Conservation (phyloP, 169 alveolate species). For the Theileria equi region DNA sequence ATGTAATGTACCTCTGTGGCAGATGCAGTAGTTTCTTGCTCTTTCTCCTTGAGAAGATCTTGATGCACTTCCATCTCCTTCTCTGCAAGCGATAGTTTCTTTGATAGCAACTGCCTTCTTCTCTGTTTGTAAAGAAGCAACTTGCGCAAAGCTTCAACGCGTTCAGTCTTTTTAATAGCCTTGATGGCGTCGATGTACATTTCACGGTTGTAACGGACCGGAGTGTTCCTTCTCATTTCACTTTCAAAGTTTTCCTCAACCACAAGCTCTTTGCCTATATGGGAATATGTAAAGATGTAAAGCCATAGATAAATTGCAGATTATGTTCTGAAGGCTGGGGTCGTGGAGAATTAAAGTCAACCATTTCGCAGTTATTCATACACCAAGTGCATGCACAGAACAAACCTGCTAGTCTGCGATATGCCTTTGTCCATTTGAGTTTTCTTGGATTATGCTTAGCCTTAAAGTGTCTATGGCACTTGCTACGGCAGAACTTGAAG, state of each 20-base stretch:
- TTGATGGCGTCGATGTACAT: slow-evolving; percentile 91
- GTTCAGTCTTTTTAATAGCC: slow-evolving; percentile 93
- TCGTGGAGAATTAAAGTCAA: no score
- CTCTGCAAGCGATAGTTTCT: slow-evolving; percentile 37
- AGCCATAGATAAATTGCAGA: no score
- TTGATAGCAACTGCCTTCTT: slow-evolving; percentile 33
- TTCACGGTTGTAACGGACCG: slow-evolving; percentile 94
- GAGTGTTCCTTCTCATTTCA: slow-evolving; percentile 94
- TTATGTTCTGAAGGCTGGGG: no score
- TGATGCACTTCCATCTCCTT: slow-evolving; percentile 60
- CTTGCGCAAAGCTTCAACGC: slow-evolving; percentile 87
- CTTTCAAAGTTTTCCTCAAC: slow-evolving; percentile 93
- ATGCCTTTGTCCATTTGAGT: slow-evolving; percentile 98
- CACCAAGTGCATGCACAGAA: no score
- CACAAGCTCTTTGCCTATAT: slow-evolving; percentile 92
- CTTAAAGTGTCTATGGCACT: slow-evolving; percentile 97
- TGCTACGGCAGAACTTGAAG: slow-evolving; percentile 97
- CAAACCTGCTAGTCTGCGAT: slow-evolving; percentile 86
- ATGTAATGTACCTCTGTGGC: no score
- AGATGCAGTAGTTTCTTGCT: no score
- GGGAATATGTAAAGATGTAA: not conserved
- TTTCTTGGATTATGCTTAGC: slow-evolving; percentile 98
- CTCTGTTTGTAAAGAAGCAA: slow-evolving; percentile 46
- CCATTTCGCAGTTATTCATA: no score
- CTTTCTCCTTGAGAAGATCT: slow-evolving; percentile 36